Evolutionary conservation across 2,329 filamentous ascomycete species (phyloP).

Genomic region (Beauveria varroae): DNA sequence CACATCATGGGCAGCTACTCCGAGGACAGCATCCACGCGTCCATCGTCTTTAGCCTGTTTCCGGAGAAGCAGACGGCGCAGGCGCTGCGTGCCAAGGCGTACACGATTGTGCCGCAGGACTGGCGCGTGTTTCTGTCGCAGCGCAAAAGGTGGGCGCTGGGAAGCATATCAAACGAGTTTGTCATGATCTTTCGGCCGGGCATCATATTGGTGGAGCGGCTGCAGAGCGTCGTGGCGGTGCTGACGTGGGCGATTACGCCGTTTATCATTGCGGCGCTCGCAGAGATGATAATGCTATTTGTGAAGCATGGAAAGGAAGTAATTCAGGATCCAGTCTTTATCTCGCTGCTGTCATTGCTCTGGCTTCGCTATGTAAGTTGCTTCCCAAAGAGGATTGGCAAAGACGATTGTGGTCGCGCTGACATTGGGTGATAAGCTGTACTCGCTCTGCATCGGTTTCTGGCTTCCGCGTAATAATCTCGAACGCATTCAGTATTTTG

Average conservation of each 20-base stretch:
- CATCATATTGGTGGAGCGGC: constrained; percentile 34
- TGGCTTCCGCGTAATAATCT: constrained; percentile 33
- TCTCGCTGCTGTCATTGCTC: constrained; percentile 30
- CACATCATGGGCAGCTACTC: constrained; percentile 42
- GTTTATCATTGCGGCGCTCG: constrained; percentile 35
- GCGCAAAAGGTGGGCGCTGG: constrained; percentile 41
- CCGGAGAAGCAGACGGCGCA: constrained; percentile 37
- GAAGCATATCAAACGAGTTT: constrained; percentile 41
- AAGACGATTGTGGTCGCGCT: background rate
- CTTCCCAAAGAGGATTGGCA: background rate
- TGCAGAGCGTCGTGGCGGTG: constrained; percentile 38
- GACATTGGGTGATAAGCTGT: constrained; percentile 21
- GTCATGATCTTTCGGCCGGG: constrained; percentile 38
- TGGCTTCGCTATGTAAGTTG: constrained; percentile 33
- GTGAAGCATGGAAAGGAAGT: constrained; percentile 24
- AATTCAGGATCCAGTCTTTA: constrained; percentile 28
- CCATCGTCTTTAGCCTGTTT: constrained; percentile 38
- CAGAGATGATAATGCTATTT: constrained; percentile 29
- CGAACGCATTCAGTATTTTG: constrained; percentile 30
- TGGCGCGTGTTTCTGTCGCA: constrained; percentile 42
- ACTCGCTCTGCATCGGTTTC: constrained; percentile 34
- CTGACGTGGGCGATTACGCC: constrained; percentile 38
- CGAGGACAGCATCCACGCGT: constrained; percentile 42
- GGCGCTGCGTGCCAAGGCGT: constrained; percentile 38
- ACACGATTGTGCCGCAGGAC: constrained; percentile 36